Conservation (phyloP, 2,329 filamentous ascomycete species). For the Botrytis aclada region DNA sequence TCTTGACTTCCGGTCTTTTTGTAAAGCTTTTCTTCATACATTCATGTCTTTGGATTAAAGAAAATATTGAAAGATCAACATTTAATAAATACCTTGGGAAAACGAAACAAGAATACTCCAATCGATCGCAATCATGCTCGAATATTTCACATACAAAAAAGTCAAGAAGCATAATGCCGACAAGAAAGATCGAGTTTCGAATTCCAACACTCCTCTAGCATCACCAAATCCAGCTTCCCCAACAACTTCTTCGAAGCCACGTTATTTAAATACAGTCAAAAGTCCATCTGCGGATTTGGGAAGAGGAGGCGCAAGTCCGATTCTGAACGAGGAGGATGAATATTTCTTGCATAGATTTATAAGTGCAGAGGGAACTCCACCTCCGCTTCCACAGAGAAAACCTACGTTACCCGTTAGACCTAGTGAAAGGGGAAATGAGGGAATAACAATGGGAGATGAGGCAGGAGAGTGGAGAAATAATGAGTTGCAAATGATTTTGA, state of each 20-base stretch:
- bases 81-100: neutral
- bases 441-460: neutral
- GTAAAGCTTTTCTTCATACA: neutral
- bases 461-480: slow-evolving; percentile 33
- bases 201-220: slow-evolving; percentile 17
- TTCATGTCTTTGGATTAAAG: neutral
- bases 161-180: slow-evolving; percentile 57
- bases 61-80: neutral
- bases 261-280: neutral
- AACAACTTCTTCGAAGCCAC: neutral
- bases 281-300: slow-evolving; percentile 21
- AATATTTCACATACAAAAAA: slow-evolving; percentile 62
- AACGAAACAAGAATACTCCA: neutral
- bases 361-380: slow-evolving; percentile 46
- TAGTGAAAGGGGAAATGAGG: neutral
- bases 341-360: slow-evolving; percentile 56
- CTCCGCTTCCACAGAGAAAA: slow-evolving; percentile 47
- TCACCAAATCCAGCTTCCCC: slow-evolving; percentile 2
- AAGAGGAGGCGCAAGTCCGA: slow-evolving; percentile 35
- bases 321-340: slow-evolving; percentile 57
- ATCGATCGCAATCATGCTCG: slow-evolving; percentile 50
- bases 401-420: slow-evolving; percentile 19
- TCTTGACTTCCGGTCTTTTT: neutral
- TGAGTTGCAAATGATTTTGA: slow-evolving; percentile 41
- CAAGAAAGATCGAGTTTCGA: slow-evolving; percentile 36